Evolutionary conservation across 2,329 filamentous ascomycete genomes (phyloP).

Genomic region (Aspergillus spinulosporus): DNA sequence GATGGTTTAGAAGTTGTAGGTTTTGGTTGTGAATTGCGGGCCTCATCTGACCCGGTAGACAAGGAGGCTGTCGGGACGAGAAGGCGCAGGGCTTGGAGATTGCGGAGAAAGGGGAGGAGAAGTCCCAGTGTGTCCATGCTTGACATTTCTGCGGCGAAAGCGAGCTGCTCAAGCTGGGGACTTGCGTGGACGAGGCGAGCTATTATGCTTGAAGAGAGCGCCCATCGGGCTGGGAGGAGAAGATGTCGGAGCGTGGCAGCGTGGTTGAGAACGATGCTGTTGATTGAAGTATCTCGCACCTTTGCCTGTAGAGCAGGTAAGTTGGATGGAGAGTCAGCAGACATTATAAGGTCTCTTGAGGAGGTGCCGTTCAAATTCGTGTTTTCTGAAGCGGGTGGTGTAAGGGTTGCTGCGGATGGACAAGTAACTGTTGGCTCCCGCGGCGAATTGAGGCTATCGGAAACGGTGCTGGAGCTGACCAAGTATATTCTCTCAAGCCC

Average conservation of each 20-base stretch:
- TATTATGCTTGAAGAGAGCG: conserved; percentile 51
- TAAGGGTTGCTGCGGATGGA: conserved; percentile 28
- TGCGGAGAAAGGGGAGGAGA: conserved; percentile 43
- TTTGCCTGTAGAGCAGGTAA: conserved; percentile 30
- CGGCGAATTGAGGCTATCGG: conserved; percentile 35
- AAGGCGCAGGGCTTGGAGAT: conserved; percentile 43
- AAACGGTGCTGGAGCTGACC: conserved; percentile 42
- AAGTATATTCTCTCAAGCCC: conserved; percentile 56
- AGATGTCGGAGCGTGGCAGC: conserved; percentile 56
- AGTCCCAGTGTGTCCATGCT: conserved; percentile 42
- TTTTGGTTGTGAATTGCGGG: not conserved
- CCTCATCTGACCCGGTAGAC: conserved; percentile 11
- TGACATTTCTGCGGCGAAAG: conserved; percentile 49
- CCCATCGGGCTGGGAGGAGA: conserved; percentile 58
- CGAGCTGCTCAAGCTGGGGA: conserved; percentile 61
- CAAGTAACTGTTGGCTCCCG: conserved; percentile 20
- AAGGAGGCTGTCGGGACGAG: conserved; percentile 35
- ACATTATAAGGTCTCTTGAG: conserved; percentile 21
- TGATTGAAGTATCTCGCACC: conserved; percentile 51
- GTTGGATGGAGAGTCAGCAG: conserved; percentile 26
- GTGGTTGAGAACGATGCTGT: conserved; percentile 53
- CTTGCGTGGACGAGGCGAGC: conserved; percentile 55
- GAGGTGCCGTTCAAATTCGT: conserved; percentile 7
- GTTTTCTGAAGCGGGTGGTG: conserved; percentile 29
- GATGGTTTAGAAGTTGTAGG: not conserved